These are phyloP conservation scores for Solanum boliviense DNA, from an alignment of 257 asterid genomes.

Conservation along the genomic window DNA sequence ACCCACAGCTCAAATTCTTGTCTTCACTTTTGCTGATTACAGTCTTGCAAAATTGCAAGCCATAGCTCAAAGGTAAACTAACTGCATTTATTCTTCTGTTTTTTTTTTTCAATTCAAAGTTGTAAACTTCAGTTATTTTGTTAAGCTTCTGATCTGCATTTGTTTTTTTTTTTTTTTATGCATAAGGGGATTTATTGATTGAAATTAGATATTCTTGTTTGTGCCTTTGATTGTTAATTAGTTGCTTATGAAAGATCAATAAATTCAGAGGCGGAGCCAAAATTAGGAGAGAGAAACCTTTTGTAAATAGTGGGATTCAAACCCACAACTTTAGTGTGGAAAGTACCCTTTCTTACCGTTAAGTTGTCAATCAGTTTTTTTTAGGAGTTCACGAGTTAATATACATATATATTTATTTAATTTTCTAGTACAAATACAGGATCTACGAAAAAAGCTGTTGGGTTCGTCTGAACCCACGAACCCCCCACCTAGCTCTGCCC, in stretches of 20 bases:
- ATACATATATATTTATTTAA: too few species aligned
- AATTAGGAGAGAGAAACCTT: too few species aligned
- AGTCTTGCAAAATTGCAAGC: background rate
- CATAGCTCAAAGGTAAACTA: background rate
- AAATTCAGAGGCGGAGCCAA: background rate
- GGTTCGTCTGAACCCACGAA: accelerated
- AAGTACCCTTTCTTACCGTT: too few species aligned
- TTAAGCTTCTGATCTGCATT: background rate
- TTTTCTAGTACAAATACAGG: too few species aligned
- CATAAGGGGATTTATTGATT: background rate
- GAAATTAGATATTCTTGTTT: background rate
- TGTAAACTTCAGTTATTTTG: background rate
- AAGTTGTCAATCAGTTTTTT: too few species aligned
- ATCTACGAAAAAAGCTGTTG: background rate
- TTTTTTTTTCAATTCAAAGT: background rate
- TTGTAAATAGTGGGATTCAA: too few species aligned
- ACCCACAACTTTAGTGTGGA: too few species aligned
- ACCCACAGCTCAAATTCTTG: background rate
- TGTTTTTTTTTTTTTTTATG: background rate
- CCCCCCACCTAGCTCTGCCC: background rate
- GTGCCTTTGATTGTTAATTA: background rate
- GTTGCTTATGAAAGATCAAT: background rate
- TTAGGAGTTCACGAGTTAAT: too few species aligned
- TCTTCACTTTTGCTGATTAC: background rate
- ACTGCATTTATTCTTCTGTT: background rate